phyloP scores from a whole-genome alignment of 371 early-diverging fungal species.

The Sporodiniella umbellata region DNA sequence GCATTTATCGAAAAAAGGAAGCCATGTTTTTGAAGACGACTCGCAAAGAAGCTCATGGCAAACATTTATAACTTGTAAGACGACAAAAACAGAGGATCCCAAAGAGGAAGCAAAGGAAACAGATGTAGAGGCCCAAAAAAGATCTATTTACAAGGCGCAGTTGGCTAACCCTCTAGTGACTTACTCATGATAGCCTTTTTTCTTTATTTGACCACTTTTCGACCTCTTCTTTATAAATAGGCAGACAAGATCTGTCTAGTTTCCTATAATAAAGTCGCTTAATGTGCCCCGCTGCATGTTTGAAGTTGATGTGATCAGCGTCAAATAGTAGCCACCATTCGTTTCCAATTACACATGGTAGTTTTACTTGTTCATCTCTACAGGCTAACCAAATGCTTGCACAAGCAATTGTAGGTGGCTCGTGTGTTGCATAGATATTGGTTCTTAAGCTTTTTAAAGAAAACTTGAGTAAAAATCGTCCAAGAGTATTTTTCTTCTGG shows the following conservation, averaged over 20 bases:
- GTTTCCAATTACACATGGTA: slow-evolving; percentile 66
- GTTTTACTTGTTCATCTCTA: slow-evolving; percentile 51
- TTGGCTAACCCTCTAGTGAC: not conserved
- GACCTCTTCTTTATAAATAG: slow-evolving; percentile 49
- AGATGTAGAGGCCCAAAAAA: not conserved
- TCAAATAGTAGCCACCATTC: slow-evolving; percentile 93
- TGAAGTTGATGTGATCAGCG: slow-evolving; percentile 60
- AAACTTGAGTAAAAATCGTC: not conserved
- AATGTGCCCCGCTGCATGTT: slow-evolving; percentile 61
- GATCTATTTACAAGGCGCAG: not conserved
- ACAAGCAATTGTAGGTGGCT: slow-evolving; percentile 87
- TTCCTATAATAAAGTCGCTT: slow-evolving; percentile 54
- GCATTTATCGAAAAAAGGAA: not conserved
- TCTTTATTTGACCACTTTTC: slow-evolving; percentile 8
- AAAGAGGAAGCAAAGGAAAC: too few relatives aligned
- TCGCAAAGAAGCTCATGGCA: slow-evolving; percentile 3
- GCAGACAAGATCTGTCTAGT: slow-evolving; percentile 42
- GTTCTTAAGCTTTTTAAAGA: slow-evolving; percentile 59
- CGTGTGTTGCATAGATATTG: slow-evolving; percentile 76
- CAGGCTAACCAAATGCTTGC: slow-evolving; percentile 88
- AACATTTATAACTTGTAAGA: not conserved
- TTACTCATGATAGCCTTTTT: not conserved
- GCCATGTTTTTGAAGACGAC: not conserved
- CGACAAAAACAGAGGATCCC: slow-evolving; percentile 1
- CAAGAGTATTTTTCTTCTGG: not conserved